Evolutionary conservation across 371 early-diverging fungal genomes (phyloP), one percentile per base, ranked within the genome.

Genomic region (Mucor piriformis): DNA sequence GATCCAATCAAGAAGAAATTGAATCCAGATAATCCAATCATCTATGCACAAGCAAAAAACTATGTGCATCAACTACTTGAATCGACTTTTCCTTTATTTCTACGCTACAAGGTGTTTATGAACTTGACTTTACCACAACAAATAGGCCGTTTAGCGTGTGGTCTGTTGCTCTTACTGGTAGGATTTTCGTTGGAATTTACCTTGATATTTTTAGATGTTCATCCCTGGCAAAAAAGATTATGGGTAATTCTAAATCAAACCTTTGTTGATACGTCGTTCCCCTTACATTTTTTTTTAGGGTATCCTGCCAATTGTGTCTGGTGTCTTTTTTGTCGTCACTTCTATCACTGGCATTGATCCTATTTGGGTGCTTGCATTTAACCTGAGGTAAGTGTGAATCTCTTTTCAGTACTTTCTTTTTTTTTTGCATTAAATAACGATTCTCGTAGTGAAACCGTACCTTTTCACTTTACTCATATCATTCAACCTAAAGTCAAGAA

Each of bases 81-180:
- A 56, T 61, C 72, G 15, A 73, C 79, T 15, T 86, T 79, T 43
- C 84, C 85, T 8, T 51, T 76, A n/a, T 88, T 88, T 70, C 34
- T 88, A 7, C 50, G 72, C 12, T 81, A 82, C 40, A 82, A 84
- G 25, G 82, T 78, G 0, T 76, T 72, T 32, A 82, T 83, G 61
- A 88, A 88, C 43, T 67, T 86, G 34, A 80, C 77, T 13, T 59
- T 71, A n/a, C 59, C 63, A 16, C 86, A 88, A n/a, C 81, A 83
- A 27, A 44, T 84, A 11, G 67, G 80, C 15, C 67, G 88, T 21
- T 37, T 81, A 6, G 77, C 66, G 2, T 15, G 63, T 21, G 88
- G 88, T 0, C 54, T 86, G 11, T 54, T 78, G 1, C 54, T 69
- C 3, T 62, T 88, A 11, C 72, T 85, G 34, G 18, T 85, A 33